Conservation (phyloP, 2,329 filamentous ascomycete genomes). For the Passalora sequoiae region DNA sequence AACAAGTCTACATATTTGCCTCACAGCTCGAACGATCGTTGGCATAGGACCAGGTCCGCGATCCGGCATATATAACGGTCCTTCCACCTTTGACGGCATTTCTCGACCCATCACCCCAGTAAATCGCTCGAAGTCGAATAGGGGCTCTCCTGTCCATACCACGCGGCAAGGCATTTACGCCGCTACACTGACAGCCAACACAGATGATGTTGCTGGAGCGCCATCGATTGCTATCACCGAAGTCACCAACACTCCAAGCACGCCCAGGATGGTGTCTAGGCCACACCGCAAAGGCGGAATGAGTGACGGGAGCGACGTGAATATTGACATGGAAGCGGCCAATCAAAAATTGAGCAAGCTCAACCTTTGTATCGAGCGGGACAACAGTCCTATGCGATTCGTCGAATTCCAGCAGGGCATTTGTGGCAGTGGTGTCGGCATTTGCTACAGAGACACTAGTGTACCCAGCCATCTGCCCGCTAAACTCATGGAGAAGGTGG, state of each 20-base stretch:
- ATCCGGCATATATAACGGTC: conserved; percentile 11
- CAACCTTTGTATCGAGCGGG: conserved; percentile 8
- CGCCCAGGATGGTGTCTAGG: conserved; percentile 29
- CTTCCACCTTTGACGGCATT: conserved; percentile 8
- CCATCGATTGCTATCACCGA: conserved; percentile 28
- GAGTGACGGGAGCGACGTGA: conserved; percentile 28
- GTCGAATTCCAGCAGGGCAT: conserved; percentile 25
- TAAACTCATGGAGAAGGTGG: conserved; percentile 31
- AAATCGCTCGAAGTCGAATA: not conserved
- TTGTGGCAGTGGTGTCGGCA: conserved; percentile 10
- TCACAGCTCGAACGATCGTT: conserved; percentile 29
- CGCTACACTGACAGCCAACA: conserved; percentile 22
- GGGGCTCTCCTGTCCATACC: not conserved
- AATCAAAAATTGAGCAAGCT: conserved; percentile 23
- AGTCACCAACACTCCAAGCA: conserved; percentile 26
- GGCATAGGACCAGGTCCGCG: conserved; percentile 21
- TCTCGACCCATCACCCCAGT: conserved; percentile 8
- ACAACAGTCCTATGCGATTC: conserved; percentile 21
- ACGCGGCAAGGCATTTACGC: conserved; percentile 25
- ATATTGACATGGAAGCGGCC: conserved; percentile 14
- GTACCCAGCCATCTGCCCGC: conserved; percentile 30
- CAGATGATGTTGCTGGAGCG: conserved; percentile 13
- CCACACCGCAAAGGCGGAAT: conserved; percentile 31
- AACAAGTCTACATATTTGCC: conserved; percentile 32
- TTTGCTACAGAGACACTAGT: conserved; percentile 24